Conservation (phyloP, 495 filamentous ascomycete genomes). For the Aspergillus campestris region DNA sequence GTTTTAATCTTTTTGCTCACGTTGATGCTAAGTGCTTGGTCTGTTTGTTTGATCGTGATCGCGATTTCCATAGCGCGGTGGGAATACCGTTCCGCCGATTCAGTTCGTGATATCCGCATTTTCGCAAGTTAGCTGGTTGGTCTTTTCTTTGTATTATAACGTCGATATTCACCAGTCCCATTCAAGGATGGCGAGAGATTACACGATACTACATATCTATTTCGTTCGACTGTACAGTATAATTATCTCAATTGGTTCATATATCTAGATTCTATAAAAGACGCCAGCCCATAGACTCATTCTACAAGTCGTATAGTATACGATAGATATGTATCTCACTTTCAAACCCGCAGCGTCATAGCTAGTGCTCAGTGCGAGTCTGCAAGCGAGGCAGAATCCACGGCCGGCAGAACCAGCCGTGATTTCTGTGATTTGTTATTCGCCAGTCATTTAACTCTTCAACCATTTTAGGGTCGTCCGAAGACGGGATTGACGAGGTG, state of each 20-base stretch:
- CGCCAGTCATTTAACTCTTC: conserved; percentile 46
- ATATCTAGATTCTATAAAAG: too few species aligned
- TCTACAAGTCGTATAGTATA: too few species aligned
- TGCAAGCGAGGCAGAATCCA: conserved; percentile 41
- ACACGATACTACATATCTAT: background rate
- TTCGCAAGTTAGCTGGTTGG: too few species aligned
- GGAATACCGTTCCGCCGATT: too few species aligned
- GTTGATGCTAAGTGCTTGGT: background rate
- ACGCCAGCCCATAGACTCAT: too few species aligned
- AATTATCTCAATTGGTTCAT: too few species aligned
- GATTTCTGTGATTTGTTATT: conserved; percentile 26
- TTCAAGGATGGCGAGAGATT: background rate
- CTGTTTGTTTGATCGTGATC: background rate
- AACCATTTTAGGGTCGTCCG: conserved; percentile 31
- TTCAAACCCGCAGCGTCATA: conserved; percentile 41
- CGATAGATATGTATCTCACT: conserved; percentile 38
- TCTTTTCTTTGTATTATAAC: too few species aligned
- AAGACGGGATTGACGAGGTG: conserved; percentile 39
- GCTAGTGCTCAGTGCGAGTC: conserved; percentile 37
- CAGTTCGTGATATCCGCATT: background rate
- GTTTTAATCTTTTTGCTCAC: background rate
- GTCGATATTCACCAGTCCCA: too few species aligned
- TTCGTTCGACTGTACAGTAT: too few species aligned
- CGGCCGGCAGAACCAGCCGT: conserved; percentile 17
- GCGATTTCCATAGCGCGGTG: background rate